phyloP scores from a whole-genome alignment of 352 stramenopile genomes.

The Phytophthora megakarya region DNA sequence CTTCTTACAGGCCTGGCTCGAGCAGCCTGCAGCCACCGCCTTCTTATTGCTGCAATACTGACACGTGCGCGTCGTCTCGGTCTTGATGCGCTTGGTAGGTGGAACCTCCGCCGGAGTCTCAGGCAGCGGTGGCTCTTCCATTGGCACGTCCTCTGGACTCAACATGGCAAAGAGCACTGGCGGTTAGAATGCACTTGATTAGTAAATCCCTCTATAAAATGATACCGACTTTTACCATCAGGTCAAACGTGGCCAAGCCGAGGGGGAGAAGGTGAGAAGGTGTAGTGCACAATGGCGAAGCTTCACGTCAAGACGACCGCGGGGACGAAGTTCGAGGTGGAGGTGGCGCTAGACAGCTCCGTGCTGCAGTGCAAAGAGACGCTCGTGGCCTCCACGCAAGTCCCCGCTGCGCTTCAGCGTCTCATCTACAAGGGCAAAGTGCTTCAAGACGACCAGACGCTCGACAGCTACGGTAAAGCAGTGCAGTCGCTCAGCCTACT shows the following conservation, averaged over 20 bases:
- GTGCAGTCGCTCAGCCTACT: no score
- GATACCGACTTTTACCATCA: conserved; percentile 4
- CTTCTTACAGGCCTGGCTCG: conserved; percentile 66
- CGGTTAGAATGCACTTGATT: background rate
- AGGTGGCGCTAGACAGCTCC: conserved; percentile 69
- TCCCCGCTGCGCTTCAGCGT: conserved; percentile 77
- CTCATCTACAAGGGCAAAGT: conserved; percentile 93
- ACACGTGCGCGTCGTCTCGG: conserved; percentile 33
- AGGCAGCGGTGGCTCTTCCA: no score
- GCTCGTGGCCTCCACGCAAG: conserved; percentile 71
- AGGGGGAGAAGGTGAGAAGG: conserved; percentile 11
- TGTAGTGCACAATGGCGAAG: conserved; percentile 55
- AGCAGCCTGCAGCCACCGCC: conserved; percentile 42
- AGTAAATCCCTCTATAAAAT: background rate
- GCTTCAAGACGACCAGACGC: conserved; percentile 88
- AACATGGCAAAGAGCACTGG: background rate
- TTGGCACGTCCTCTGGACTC: background rate
- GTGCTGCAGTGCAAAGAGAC: conserved; percentile 81
- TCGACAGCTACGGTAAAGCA: conserved; percentile 78
- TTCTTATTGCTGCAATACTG: conserved; percentile 58
- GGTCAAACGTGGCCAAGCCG: conserved; percentile 12
- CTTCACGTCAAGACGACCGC: conserved; percentile 85
- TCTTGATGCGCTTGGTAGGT: conserved; percentile 28
- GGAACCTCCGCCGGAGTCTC: background rate
- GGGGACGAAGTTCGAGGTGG: conserved; percentile 80